Percentiles rank a stretch among this genome's conserved stretches.
These are phyloP conservation scores for Dendrocalamus sinicus DNA, from an alignment of 176 grass and related monocot species.

Conservation along the genomic window DNA sequence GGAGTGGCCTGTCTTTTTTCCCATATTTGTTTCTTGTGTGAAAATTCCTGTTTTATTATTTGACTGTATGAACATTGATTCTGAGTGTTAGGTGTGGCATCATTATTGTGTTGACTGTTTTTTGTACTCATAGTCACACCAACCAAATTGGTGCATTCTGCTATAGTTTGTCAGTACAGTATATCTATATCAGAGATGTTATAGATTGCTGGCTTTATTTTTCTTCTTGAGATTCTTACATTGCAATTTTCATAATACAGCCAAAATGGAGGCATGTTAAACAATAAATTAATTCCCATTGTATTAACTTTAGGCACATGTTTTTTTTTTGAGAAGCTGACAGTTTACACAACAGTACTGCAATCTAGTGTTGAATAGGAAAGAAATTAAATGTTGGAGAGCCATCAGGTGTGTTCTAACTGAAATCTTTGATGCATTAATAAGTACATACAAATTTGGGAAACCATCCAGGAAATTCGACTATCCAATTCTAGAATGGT, in stretches of 20 bases:
- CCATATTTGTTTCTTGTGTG: background rate
- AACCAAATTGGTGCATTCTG: background rate
- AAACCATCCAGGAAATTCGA: background rate
- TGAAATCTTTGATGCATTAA: background rate
- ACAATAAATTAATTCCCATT: background rate
- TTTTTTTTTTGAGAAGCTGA: background rate
- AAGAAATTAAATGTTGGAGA: background rate
- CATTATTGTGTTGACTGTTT: background rate
- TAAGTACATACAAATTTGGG: background rate
- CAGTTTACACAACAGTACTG: background rate
- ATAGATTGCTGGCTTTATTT: background rate
- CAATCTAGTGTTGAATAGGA: background rate
- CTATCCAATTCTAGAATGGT: background rate
- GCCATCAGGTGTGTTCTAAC: background rate
- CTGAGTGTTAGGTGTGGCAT: background rate
- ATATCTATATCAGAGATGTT: background rate
- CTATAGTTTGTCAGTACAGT: background rate
- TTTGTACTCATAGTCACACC: background rate
- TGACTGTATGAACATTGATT: background rate
- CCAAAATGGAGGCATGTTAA: background rate
- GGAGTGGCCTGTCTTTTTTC: background rate
- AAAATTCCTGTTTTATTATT: background rate
- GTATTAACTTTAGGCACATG: background rate
- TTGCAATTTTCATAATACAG: too few relatives aligned
- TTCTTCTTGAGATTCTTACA: background rate